A percentile compares a stretch with the other conserved stretches of the same genome.
Conservation (phyloP, 2,329 filamentous ascomycete species). For the Annulohypoxylon truncatum region DNA sequence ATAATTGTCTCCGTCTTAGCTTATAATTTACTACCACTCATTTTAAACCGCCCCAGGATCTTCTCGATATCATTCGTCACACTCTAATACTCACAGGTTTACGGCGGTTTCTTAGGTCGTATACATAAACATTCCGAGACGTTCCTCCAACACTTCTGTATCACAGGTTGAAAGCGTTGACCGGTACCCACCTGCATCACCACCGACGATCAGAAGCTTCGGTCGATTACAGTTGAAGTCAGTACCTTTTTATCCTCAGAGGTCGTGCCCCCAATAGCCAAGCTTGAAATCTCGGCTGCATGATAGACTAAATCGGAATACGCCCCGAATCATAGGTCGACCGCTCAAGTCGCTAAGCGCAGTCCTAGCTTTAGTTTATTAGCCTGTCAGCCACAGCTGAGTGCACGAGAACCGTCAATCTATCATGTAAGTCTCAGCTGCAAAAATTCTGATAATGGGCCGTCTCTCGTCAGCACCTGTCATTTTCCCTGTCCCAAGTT, state of each 20-base stretch:
- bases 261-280: neutral
- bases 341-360: constrained; percentile 27
- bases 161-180: constrained; percentile 29
- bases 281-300: constrained; percentile 16
- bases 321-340: constrained; percentile 28
- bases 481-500: constrained; percentile 21
- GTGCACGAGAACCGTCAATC: constrained; percentile 24
- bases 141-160: constrained; percentile 24
- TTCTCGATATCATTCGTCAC: constrained; percentile 2
- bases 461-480: constrained; percentile 36
- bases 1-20: constrained; percentile 12
- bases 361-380: constrained; percentile 20
- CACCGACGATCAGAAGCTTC: constrained; percentile 27
- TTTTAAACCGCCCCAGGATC: neutral
- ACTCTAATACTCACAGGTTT: neutral
- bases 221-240: constrained; percentile 14
- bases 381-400: constrained; percentile 27
- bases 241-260: neutral
- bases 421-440: constrained; percentile 42
- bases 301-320: constrained; percentile 27
- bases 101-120: constrained; percentile 13
- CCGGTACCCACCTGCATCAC: constrained; percentile 41
- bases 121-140: constrained; percentile 32
- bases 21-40: neutral
- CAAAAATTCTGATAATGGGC: constrained; percentile 22